These are phyloP conservation scores for Mallotus repandus DNA, from an alignment of 441 rosid genomes.

Conservation along the genomic window DNA sequence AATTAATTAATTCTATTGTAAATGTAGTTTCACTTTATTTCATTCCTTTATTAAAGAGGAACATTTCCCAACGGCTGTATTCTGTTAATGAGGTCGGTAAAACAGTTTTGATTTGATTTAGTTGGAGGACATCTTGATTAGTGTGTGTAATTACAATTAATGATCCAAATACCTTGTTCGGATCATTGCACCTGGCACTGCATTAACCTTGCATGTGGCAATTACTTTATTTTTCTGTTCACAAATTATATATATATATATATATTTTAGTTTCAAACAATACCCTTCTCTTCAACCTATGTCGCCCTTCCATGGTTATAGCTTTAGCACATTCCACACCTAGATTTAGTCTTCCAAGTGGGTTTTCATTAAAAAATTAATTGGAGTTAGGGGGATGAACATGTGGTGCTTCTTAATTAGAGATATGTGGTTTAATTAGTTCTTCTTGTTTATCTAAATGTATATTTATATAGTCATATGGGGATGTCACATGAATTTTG, in stretches of 20 bases:
- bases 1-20: neutral
- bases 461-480: neutral
- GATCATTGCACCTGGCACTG: constrained; percentile 55
- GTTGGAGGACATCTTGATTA: constrained; percentile 4
- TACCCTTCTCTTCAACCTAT: constrained; percentile 32
- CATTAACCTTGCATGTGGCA: constrained; percentile 45
- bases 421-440: constrained; percentile 3
- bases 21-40: neutral
- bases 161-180: constrained; percentile 29
- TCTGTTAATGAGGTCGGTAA: constrained; percentile 46
- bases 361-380: constrained; percentile 16
- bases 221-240: neutral
- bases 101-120: constrained; percentile 30
- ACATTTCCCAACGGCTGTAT: constrained; percentile 33
- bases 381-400: constrained; percentile 24
- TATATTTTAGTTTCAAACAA: neutral
- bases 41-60: constrained; percentile 2
- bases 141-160: neutral
- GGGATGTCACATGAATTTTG: constrained; percentile 16
- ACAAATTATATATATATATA: neutral
- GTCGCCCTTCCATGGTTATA: constrained; percentile 31
- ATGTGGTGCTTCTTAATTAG: constrained; percentile 25
- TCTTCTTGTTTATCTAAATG: constrained; percentile 18
- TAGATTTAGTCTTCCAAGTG: constrained; percentile 24
- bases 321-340: constrained; percentile 11